Evolutionary conservation across 129 eudicot species (phyloP).

Genomic region (Artemisia annua): DNA sequence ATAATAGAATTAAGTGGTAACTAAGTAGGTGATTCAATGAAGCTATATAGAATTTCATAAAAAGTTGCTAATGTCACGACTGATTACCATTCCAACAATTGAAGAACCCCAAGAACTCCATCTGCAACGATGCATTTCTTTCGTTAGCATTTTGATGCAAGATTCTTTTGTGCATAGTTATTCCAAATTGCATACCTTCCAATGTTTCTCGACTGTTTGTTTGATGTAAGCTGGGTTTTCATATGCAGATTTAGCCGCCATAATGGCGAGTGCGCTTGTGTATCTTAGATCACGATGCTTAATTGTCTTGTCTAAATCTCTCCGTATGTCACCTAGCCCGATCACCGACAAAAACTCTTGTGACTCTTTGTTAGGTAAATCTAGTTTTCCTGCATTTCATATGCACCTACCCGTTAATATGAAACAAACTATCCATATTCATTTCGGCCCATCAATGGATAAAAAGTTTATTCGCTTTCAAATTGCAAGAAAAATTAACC

Average conservation of each 20-base stretch:
- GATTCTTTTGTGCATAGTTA: too few relatives aligned
- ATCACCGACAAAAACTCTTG: slow-evolving; percentile 26
- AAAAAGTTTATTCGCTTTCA: too few relatives aligned
- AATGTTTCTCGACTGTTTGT: slow-evolving; percentile 42
- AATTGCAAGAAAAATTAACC: too few relatives aligned
- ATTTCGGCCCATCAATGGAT: too few relatives aligned
- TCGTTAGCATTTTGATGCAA: background rate
- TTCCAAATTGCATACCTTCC: slow-evolving; percentile 48
- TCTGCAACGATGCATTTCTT: slow-evolving; percentile 35
- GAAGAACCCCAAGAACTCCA: slow-evolving; percentile 49
- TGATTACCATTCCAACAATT: slow-evolving; percentile 55
- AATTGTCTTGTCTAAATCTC: slow-evolving; percentile 42
- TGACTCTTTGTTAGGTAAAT: slow-evolving; percentile 35
- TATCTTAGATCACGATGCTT: slow-evolving; percentile 53
- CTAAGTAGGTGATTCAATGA: too few relatives aligned
- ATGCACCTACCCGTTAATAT: too few relatives aligned
- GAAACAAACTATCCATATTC: too few relatives aligned
- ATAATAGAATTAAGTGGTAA: background rate
- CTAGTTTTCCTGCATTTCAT: slow-evolving; percentile 31
- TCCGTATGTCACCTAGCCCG: slow-evolving; percentile 38
- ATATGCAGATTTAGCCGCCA: slow-evolving; percentile 73
- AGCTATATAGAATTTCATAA: too few relatives aligned
- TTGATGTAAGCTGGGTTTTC: slow-evolving; percentile 52
- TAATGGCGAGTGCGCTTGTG: slow-evolving; percentile 44
- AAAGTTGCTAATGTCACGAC: background rate